Base-by-base conservation (phyloP, 1,284 basidiomycete genomes). In the Pyrrhoderma lamaoense region DNA sequence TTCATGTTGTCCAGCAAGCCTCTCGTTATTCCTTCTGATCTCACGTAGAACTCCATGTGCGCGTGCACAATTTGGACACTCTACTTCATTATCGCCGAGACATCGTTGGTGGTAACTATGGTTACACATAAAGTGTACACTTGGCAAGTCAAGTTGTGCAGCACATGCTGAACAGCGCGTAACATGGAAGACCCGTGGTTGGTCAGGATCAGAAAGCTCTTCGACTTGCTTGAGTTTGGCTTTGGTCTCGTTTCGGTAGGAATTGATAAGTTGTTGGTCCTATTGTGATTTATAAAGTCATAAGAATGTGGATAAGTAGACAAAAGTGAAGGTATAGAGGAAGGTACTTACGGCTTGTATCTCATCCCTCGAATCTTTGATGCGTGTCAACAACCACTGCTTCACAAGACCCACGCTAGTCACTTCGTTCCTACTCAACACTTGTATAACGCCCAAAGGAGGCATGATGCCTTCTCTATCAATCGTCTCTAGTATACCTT, bases 41-140 rank as follows among this genome's bases (percentile, higher is more conserved):
- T 96, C 93, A 31, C 87, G 82, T 27, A 97, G 85, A 49, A 95
- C 79, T n/a, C 85, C 82, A 61, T 96, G 90, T 57, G 89, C 82
- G 8, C 82, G 77, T 1, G 85, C 89, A 61, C 94, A 98, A 13
- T 80, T 76, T 0, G 90, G 90, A 62, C 95, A 99, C 63, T 95
- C 89, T 0, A 83, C 82, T 56, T 93, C 90, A 57, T 88, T 79
- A 56, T 93, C 91, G 11, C 80, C 77, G 36, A 93, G 71, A 64
- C 89, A 97, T 52, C 91, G 74, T 65, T 95, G 92, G 64, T 99
- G 96, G 70, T 92, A 99, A 56, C 88, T 93, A 66, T 99, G 95
- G 62, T 89, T 86, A 69, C 94, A 99, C 94, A 98, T 96, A 63
- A 98, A 99, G 67, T 99, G 94, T 3, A 98, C 78, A 53, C 82